A percentile compares a stretch with the other conserved stretches of the same genome.
These are phyloP conservation scores for Blastocrithidia nonstop DNA, from an alignment of 208 protist genomes.

Conservation along the genomic window DNA sequence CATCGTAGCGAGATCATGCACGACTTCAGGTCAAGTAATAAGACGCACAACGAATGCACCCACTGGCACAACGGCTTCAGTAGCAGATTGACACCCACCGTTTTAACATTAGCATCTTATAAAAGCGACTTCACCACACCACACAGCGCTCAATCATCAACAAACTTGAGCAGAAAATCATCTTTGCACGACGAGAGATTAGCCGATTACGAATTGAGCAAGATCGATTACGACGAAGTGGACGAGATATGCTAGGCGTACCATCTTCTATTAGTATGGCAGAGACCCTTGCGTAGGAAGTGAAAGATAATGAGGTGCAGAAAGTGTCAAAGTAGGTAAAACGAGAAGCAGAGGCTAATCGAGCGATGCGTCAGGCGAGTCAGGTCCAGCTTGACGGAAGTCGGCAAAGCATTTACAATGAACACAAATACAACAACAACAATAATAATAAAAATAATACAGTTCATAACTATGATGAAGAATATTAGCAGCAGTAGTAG, in stretches of 20 bases:
- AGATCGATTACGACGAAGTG: constrained; percentile 60
- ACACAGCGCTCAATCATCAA: constrained; percentile 36
- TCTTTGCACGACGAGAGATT: constrained; percentile 49
- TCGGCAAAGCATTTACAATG: constrained; percentile 1
- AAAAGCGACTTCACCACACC: constrained; percentile 73
- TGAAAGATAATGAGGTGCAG: constrained; percentile 15
- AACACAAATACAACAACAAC: neutral
- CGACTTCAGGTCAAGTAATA: constrained; percentile 12
- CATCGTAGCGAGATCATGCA: constrained; percentile 32
- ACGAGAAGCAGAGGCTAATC: too few species aligned
- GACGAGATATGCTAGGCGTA: constrained; percentile 40
- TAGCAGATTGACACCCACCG: constrained; percentile 47
- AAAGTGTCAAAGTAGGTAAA: constrained; percentile 10
- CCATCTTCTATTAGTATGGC: constrained; percentile 60
- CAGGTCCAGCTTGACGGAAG: too few species aligned
- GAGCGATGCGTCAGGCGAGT: too few species aligned
- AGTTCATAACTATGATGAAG: neutral
- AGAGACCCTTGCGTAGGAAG: constrained; percentile 48
- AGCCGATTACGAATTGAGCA: constrained; percentile 70
- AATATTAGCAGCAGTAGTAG: neutral
- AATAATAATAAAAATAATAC: constrained; percentile 2
- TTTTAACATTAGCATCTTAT: constrained; percentile 62
- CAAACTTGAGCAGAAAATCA: constrained; percentile 67
- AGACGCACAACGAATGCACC: constrained; percentile 11
- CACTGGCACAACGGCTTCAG: constrained; percentile 28